These are phyloP conservation scores for Candida dubliniensis DNA, from an alignment of 1,139 yeast species.

Conservation along the genomic window DNA sequence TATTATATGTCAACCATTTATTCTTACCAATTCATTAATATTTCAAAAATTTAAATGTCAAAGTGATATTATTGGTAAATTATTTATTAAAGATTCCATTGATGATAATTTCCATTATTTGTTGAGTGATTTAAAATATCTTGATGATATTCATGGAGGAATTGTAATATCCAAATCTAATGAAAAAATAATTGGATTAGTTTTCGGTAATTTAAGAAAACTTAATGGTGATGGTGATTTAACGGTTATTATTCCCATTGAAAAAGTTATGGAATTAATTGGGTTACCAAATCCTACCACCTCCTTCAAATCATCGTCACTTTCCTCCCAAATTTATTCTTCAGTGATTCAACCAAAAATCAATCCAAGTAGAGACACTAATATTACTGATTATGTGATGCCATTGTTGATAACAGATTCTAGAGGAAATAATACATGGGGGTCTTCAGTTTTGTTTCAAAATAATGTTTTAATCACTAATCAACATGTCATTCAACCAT, in stretches of 20 bases:
- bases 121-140: slow-evolving; percentile 53
- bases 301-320: neutral
- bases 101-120: slow-evolving; percentile 19
- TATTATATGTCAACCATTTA: slow-evolving; percentile 54
- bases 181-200: slow-evolving; percentile 45
- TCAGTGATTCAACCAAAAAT: neutral
- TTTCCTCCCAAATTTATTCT: too few species aligned
- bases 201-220: slow-evolving; percentile 52
- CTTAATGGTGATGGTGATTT: slow-evolving; percentile 63
- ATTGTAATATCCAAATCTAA: slow-evolving; percentile 24
- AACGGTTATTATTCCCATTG: slow-evolving; percentile 53
- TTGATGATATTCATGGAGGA: slow-evolving; percentile 71
- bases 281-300: slow-evolving; percentile 8
- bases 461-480: slow-evolving; percentile 33
- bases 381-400: slow-evolving; percentile 1
- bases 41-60: slow-evolving; percentile 49
- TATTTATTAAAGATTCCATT: neutral
- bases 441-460: slow-evolving; percentile 33
- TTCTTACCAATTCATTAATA: slow-evolving; percentile 55
- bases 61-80: slow-evolving; percentile 43
- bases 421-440: slow-evolving; percentile 27
- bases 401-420: slow-evolving; percentile 9
- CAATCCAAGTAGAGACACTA: neutral
- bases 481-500: slow-evolving; percentile 35
- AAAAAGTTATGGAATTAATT: slow-evolving; percentile 12